Conservation (phyloP, 2,329 filamentous ascomycete species). For the Teratosphaeria nubilosa region DNA sequence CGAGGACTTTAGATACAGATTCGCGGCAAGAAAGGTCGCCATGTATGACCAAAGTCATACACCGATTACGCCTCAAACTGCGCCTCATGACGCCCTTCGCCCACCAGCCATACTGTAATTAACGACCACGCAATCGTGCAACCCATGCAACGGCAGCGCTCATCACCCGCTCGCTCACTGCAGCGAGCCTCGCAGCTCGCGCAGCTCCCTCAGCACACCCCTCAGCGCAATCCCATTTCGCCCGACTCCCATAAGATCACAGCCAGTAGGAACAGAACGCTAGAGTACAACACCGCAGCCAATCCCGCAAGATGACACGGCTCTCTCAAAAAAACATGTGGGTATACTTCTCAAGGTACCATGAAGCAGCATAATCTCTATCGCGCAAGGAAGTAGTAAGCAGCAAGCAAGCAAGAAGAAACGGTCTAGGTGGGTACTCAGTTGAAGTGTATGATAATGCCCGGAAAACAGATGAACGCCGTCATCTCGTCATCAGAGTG, state of each 20-base stretch:
- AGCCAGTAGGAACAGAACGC: background rate
- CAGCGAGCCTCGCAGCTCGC: background rate
- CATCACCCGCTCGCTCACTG: background rate
- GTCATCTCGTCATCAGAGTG: slow-evolving; percentile 8
- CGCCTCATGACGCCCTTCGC: background rate
- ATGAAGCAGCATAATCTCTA: background rate
- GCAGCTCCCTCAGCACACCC: background rate
- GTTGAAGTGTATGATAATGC: background rate
- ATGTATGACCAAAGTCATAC: background rate
- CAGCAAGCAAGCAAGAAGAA: background rate
- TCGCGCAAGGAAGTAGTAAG: background rate
- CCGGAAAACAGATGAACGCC: slow-evolving; percentile 1
- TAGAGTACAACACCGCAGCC: background rate
- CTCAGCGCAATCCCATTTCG: background rate
- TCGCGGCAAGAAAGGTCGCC: background rate
- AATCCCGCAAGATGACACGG: background rate
- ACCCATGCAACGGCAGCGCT: background rate
- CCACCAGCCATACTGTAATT: background rate
- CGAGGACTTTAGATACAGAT: background rate
- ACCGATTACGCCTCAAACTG: background rate
- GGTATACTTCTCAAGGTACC: slow-evolving; percentile 3
- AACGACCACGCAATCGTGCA: background rate
- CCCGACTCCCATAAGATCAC: background rate
- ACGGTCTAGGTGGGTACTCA: slow-evolving; percentile 6
- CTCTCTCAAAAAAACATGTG: background rate